Conservation (phyloP, 2,329 filamentous ascomycete species). For the Teratosphaeria epicoccoides region DNA sequence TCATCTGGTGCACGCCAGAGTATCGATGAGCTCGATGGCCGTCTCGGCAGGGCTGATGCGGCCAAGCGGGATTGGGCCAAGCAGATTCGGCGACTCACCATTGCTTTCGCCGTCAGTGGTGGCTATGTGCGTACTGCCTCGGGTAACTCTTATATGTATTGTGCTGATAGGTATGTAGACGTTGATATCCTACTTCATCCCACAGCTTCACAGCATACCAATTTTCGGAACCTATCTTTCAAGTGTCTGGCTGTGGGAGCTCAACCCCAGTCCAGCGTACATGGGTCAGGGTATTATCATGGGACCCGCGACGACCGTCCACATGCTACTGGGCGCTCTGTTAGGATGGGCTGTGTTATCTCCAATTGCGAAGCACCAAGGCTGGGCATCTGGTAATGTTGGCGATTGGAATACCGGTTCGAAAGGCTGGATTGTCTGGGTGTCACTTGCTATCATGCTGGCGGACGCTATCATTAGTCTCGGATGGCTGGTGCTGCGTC, state of each 20-base stretch:
- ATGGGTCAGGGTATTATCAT: conserved; percentile 97
- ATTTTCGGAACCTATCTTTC: conserved; percentile 69
- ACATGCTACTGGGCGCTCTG: conserved; percentile 86
- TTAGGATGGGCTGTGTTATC: conserved; percentile 87
- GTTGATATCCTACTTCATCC: conserved; percentile 79
- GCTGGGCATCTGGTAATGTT: conserved; percentile 83
- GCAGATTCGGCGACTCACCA: conserved; percentile 49
- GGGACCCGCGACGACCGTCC: conserved; percentile 86
- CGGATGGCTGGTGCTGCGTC: conserved; percentile 61
- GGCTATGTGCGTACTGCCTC: conserved; percentile 30
- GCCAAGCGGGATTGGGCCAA: conserved; percentile 46
- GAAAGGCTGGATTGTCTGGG: conserved; percentile 98
- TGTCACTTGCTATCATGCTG: conserved; percentile 92
- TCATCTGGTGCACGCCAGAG: conserved; percentile 4
- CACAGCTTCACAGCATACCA: conserved; percentile 72
- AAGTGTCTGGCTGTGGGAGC: conserved; percentile 78
- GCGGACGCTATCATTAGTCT: conserved; percentile 85
- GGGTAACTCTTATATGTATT: neutral
- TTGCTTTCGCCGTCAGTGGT: conserved; percentile 51
- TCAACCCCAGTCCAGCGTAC: conserved; percentile 96
- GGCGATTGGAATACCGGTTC: conserved; percentile 84
- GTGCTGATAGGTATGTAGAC: conserved; percentile 43
- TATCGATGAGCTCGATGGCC: conserved; percentile 2
- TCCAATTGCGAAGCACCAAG: conserved; percentile 70
- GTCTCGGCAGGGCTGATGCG: conserved; percentile 13